Evolutionary conservation across 2,329 filamentous ascomycete genomes (phyloP).

Genomic region (Monosporascus sp.): DNA sequence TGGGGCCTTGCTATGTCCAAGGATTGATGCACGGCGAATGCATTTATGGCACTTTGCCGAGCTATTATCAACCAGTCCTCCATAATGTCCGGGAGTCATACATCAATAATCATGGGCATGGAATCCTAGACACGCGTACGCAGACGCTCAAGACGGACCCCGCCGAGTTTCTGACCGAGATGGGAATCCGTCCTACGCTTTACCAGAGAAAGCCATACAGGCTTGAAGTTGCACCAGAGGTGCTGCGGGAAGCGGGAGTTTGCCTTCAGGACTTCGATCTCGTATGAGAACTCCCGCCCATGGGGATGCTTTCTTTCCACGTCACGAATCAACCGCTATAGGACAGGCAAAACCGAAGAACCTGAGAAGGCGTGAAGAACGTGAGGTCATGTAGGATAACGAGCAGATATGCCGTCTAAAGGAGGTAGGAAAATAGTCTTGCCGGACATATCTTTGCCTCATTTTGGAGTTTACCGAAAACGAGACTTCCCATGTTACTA

Average conservation of each 20-base stretch:
- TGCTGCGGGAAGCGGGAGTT: background rate
- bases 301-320: background rate
- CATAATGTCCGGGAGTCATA: background rate
- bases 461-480: too few species aligned
- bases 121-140: background rate
- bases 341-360: background rate
- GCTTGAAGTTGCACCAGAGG: background rate
- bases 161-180: background rate
- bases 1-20: background rate
- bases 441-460: too few species aligned
- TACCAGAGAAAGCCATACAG: background rate
- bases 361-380: too few species aligned
- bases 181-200: background rate
- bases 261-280: background rate
- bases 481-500: too few species aligned
- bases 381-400: too few species aligned
- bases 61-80: background rate
- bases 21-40: background rate
- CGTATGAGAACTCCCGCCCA: background rate
- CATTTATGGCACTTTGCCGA: background rate
- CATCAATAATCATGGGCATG: background rate
- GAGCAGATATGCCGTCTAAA: too few species aligned
- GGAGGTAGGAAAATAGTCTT: too few species aligned
- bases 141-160: background rate
- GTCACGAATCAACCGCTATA: background rate